phyloP scores from a whole-genome alignment of 2,329 filamentous ascomycete genomes.

The Botrytis deweyae region DNA sequence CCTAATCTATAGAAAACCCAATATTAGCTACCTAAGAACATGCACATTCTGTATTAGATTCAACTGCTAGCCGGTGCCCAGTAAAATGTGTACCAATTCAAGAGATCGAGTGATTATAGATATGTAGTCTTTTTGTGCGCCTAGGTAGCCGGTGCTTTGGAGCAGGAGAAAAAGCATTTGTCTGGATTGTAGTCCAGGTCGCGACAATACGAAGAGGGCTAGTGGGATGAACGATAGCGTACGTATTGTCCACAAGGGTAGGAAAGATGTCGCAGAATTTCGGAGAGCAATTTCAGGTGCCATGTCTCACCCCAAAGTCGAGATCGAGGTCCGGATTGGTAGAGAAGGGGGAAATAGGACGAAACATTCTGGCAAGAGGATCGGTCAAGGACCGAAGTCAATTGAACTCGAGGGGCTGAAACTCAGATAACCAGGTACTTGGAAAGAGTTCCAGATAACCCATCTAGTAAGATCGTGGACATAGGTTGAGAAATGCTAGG shows the following conservation, averaged over 20 bases:
- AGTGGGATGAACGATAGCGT: background rate
- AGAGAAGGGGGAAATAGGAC: background rate
- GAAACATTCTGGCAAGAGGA: background rate
- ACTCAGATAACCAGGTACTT: no score
- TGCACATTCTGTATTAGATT: background rate
- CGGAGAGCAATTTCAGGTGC: background rate
- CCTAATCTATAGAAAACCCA: background rate
- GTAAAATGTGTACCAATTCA: background rate
- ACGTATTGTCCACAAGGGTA: background rate
- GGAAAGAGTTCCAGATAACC: background rate
- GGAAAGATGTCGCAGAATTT: background rate
- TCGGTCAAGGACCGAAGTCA: background rate
- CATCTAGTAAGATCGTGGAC: background rate
- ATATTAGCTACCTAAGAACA: background rate
- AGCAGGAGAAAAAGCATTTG: background rate
- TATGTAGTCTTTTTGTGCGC: background rate
- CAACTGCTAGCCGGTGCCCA: background rate
- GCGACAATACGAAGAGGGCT: background rate
- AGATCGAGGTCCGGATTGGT: no score
- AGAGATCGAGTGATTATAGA: background rate
- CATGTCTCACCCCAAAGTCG: background rate
- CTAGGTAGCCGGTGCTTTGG: background rate
- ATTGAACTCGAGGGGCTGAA: background rate
- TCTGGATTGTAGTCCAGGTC: background rate
- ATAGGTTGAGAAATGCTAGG: background rate